Percentiles rank a stretch among this genome's conserved stretches.
Conservation (phyloP, 2,329 filamentous ascomycete species). For the Purpureocillium lavendulum region DNA sequence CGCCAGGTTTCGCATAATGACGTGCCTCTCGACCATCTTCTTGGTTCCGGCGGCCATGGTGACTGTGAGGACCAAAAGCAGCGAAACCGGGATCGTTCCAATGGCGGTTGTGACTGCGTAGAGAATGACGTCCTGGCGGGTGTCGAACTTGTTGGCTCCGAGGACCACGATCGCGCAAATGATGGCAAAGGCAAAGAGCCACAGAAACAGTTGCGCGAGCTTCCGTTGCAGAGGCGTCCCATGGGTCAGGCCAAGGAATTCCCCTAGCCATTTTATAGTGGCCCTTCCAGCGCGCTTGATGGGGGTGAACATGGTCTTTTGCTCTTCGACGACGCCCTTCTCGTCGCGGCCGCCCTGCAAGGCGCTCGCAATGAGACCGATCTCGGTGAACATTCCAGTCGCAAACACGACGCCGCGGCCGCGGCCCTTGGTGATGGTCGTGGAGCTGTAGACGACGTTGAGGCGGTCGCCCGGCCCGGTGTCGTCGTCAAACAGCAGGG, state of each 20-base stretch:
- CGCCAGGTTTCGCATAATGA: conserved; percentile 57
- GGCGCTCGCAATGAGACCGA: conserved; percentile 44
- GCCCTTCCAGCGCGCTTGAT: too few species aligned
- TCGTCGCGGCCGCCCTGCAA: conserved; percentile 8
- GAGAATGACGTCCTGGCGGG: conserved; percentile 45
- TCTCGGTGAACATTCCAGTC: conserved; percentile 49
- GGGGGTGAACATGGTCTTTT: too few species aligned
- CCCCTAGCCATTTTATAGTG: conserved; percentile 25
- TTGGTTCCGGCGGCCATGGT: conserved; percentile 56
- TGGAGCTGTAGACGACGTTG: too few species aligned
- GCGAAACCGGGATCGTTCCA: conserved; percentile 54
- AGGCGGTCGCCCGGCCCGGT: too few species aligned
- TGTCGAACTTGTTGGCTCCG: conserved; percentile 44
- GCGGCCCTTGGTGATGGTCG: conserved; percentile 38
- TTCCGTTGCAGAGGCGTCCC: conserved; percentile 75
- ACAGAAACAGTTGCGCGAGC: conserved; percentile 66
- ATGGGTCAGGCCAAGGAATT: conserved; percentile 52
- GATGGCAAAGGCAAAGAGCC: conserved; percentile 64
- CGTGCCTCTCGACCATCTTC: conserved; percentile 46
- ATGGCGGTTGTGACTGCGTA: conserved; percentile 51
- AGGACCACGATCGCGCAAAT: conserved; percentile 50
- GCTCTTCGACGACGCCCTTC: neutral
- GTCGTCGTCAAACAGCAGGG: too few species aligned
- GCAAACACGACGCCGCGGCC: conserved; percentile 49
- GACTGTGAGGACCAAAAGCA: conserved; percentile 64